phyloP scores from a whole-genome alignment of 495 filamentous ascomycete species.

The Tetracladium setigerum region DNA sequence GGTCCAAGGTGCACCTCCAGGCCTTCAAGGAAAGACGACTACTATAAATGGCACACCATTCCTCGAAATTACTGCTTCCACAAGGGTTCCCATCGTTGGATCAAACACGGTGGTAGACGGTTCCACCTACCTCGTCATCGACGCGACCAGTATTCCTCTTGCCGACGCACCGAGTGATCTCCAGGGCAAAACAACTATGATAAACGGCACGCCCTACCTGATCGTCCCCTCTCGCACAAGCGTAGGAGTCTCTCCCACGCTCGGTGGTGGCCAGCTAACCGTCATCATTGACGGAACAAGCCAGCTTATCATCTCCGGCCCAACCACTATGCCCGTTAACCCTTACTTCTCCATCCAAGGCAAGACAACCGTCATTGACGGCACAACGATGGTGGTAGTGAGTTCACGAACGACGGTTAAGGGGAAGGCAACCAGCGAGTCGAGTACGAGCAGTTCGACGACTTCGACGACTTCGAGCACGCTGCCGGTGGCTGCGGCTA shows the following conservation, averaged over 20 bases:
- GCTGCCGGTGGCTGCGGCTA: no score
- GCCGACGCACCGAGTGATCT: neutral
- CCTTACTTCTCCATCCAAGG: constrained; percentile 6
- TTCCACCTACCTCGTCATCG: neutral
- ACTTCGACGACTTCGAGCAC: no score
- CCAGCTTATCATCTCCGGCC: constrained; percentile 8
- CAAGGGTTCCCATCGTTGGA: neutral
- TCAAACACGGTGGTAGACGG: neutral
- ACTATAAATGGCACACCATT: constrained; percentile 3
- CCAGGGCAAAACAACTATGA: neutral
- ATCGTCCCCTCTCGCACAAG: neutral
- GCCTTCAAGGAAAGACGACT: neutral
- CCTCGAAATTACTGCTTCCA: neutral
- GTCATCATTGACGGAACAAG: constrained; percentile 11
- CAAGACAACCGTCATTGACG: constrained; percentile 14
- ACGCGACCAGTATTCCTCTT: neutral
- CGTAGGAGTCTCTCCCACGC: neutral
- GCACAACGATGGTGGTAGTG: constrained; percentile 14
- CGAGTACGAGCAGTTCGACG: no score
- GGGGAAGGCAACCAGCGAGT: no score
- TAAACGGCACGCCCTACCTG: neutral
- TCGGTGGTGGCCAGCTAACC: constrained; percentile 1
- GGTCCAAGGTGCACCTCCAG: neutral
- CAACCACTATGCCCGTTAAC: constrained; percentile 10
- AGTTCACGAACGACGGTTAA: constrained; percentile 2